Evolutionary conservation across 768 basidiomycete genomes (phyloP).

Genomic region (Mycena floridula): DNA sequence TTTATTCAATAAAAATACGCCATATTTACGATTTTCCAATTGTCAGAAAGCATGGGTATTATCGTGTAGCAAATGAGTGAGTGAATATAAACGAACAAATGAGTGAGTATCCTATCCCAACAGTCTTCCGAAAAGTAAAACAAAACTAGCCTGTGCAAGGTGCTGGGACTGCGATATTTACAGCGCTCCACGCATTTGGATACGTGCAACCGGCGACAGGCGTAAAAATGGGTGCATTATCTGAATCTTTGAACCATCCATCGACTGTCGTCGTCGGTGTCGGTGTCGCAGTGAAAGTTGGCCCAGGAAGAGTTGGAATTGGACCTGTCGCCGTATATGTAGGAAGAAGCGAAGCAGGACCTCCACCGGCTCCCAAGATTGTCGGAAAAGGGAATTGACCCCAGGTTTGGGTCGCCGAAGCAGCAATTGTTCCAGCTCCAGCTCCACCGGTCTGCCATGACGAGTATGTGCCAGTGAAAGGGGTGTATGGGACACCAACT

Average conservation of each 20-base stretch:
- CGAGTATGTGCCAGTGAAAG: constrained; percentile 34
- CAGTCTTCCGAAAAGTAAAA: no score
- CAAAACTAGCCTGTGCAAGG: no score
- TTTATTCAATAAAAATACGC: no score
- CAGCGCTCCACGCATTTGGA: constrained; percentile 42
- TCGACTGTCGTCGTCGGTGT: constrained; percentile 31
- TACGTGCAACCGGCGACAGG: constrained; percentile 45
- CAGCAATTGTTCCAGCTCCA: constrained; percentile 44
- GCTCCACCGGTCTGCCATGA: constrained; percentile 59
- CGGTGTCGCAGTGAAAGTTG: constrained; percentile 45
- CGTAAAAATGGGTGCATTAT: constrained; percentile 36
- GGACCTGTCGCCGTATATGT: constrained; percentile 54
- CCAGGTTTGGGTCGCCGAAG: constrained; percentile 31
- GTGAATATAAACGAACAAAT: no score
- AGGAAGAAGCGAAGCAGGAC: constrained; percentile 40
- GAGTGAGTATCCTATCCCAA: no score
- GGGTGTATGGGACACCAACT: constrained; percentile 27
- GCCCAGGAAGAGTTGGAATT: constrained; percentile 45
- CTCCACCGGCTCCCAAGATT: constrained; percentile 31
- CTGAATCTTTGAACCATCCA: constrained; percentile 48
- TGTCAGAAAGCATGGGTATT: no score
- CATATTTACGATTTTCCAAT: no score
- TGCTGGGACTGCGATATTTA: no score
- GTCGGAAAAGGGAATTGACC: constrained; percentile 59
- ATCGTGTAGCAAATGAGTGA: no score